Evolutionary conservation across 345 rosid genomes (phyloP).

Genomic region (Citrus reticulata): DNA sequence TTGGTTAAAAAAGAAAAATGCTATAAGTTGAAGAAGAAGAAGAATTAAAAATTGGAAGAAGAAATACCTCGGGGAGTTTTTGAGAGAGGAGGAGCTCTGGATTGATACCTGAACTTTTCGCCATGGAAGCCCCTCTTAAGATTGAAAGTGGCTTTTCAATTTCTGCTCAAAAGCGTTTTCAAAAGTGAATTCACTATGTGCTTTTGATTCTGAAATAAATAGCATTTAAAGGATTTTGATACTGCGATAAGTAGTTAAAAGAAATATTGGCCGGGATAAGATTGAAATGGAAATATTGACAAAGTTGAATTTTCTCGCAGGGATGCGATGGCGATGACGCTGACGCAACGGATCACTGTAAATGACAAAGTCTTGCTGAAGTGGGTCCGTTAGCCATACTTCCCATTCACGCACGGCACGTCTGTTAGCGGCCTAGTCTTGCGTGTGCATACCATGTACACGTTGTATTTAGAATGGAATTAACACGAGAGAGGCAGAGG

Average conservation of each 20-base stretch:
- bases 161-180: not conserved
- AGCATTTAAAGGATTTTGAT: not conserved
- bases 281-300: not conserved
- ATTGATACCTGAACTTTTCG: slow-evolving; percentile 37
- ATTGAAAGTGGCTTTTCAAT: not conserved
- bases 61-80: slow-evolving; percentile 63
- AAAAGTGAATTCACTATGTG: too few relatives aligned
- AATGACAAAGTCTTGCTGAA: not conserved
- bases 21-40: not conserved
- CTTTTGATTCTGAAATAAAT: not conserved
- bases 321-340: not conserved
- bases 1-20: not conserved
- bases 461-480: too few relatives aligned
- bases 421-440: too few relatives aligned
- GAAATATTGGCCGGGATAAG: not conserved
- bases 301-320: too few relatives aligned
- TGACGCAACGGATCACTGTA: not conserved
- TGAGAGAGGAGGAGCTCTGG: slow-evolving; percentile 51
- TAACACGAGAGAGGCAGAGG: too few relatives aligned
- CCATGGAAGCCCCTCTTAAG: slow-evolving; percentile 25
- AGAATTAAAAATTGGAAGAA: not conserved
- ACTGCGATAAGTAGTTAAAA: not conserved
- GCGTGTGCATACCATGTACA: not conserved
- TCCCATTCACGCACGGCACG: not conserved
- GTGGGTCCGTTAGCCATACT: not conserved